phyloP scores from a whole-genome alignment of 2,329 filamentous ascomycete genomes.

The Lachnellula hyalina region DNA sequence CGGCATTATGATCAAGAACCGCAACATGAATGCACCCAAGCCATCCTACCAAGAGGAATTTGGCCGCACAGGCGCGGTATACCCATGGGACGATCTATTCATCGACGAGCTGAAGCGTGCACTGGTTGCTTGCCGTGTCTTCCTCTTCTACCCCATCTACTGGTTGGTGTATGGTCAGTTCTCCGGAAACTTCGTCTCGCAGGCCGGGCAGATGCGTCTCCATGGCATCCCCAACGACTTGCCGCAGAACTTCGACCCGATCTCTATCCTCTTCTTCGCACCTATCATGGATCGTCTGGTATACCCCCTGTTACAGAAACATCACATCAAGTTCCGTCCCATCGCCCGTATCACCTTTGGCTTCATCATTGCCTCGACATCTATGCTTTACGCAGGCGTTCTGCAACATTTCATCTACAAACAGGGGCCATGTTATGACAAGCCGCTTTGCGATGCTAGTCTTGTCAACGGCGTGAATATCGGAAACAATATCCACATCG shows the following conservation, averaged over 20 bases:
- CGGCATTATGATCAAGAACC: slow-evolving; percentile 47
- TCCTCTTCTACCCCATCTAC: slow-evolving; percentile 60
- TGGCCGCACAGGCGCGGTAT: slow-evolving; percentile 20
- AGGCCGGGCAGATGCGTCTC: slow-evolving; percentile 49
- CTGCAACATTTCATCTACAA: slow-evolving; percentile 56
- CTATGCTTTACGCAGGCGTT: slow-evolving; percentile 51
- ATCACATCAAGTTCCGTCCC: slow-evolving; percentile 52
- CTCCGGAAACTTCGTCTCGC: slow-evolving; percentile 58
- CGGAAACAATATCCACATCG: slow-evolving; percentile 43
- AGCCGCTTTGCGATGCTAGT: slow-evolving; percentile 40
- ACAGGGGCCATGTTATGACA: slow-evolving; percentile 50
- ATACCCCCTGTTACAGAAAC: slow-evolving; percentile 50
- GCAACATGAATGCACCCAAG: slow-evolving; percentile 51
- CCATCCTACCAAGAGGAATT: slow-evolving; percentile 56
- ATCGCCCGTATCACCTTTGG: slow-evolving; percentile 55
- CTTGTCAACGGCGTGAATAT: slow-evolving; percentile 48
- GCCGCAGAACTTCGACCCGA: slow-evolving; percentile 53
- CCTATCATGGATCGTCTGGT: slow-evolving; percentile 48
- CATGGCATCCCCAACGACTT: slow-evolving; percentile 55
- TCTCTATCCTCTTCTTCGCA: slow-evolving; percentile 53
- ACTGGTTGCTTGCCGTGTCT: slow-evolving; percentile 50
- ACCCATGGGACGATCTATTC: slow-evolving; percentile 54
- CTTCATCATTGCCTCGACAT: slow-evolving; percentile 49
- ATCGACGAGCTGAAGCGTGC: slow-evolving; percentile 59
- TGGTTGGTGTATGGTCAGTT: slow-evolving; percentile 52